Base-by-base conservation (phyloP, 805 yeast genomes). In the Candida taoyuanica region DNA sequence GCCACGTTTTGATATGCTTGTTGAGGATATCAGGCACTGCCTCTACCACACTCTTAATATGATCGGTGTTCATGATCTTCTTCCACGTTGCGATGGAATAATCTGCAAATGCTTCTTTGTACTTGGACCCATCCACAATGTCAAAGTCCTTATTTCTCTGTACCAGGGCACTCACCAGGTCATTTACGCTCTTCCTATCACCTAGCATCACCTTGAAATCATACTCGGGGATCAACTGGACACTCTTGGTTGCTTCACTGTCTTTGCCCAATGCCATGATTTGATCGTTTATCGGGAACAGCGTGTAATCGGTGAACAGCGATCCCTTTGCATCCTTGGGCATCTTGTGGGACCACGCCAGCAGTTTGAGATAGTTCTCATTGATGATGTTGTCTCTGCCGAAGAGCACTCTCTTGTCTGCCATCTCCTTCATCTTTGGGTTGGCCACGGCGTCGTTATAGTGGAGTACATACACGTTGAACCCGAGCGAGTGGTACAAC, bases 401-500 rank as follows among this genome's bases (percentile, higher is more conserved):
- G 13, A 36, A 36, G 2, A 49, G 28, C 5, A 46, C 33, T 3
- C 43, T 33, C 8, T 23, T 34, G 1, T 36, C 26, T 1, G 36
- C 37, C 35, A 49, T 42, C 3, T 27, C 28, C 9, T 33, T 18
- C 34, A 40, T 27, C 26, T 36, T 36, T 20, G 40, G 39, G 25
- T 50, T 48, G 6, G 8, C 19, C 5, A 44, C 17, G 2, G 52
- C 51, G 32, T 50, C 55, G 21, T 41, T 44, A 26, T 44, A 43
- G 27, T 48, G 49, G n/a, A 48, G 16, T 6, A 50, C 29, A 20
- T 41, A 39, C 4, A 44, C 40, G 19, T 37, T 34, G 33, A 46
- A 47, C 2, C 55, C 55, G 19, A 48, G 21, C 0, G 52, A 44
- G 26, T 46, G 46, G 30, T 46, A 44, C 15, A 43, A 30, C 23